phyloP scores from a whole-genome alignment of 1,284 basidiomycete genomes.

The Xerocomus minutiporus region DNA sequence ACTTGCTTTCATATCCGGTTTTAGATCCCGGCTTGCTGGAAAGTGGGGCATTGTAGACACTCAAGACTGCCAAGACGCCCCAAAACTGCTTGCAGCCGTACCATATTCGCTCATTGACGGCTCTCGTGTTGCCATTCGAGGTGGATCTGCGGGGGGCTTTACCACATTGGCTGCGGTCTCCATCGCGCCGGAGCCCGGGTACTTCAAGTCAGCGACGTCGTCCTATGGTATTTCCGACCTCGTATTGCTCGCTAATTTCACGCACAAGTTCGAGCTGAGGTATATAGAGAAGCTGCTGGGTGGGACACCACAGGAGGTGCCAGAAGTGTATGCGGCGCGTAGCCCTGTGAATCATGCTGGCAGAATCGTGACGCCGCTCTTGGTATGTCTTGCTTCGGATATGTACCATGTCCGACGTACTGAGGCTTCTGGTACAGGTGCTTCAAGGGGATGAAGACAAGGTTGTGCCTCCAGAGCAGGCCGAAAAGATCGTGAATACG shows the following conservation, averaged over 20 bases:
- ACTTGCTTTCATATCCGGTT: not conserved
- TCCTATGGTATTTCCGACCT: constrained; percentile 57
- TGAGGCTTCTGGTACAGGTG: constrained; percentile 30
- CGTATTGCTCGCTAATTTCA: constrained; percentile 43
- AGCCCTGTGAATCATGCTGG: constrained; percentile 27
- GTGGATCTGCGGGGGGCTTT: constrained; percentile 59
- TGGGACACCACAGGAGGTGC: constrained; percentile 37
- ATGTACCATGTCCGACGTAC: not conserved
- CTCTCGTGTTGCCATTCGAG: constrained; percentile 55
- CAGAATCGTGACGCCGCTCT: constrained; percentile 21
- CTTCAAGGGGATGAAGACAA: constrained; percentile 48
- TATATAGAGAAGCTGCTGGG: constrained; percentile 55
- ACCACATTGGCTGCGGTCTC: constrained; percentile 47
- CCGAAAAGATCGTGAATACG: constrained; percentile 42
- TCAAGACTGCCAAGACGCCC: constrained; percentile 29
- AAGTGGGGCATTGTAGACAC: constrained; percentile 32
- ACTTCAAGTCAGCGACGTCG: constrained; percentile 32
- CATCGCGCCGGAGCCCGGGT: constrained; percentile 39
- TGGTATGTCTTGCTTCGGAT: constrained; percentile 13
- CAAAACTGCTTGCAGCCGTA: constrained; percentile 19
- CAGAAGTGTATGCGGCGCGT: constrained; percentile 27
- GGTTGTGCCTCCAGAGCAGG: constrained; percentile 51
- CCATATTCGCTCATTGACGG: constrained; percentile 28
- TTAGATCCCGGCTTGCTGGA: constrained; percentile 28
- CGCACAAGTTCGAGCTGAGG: constrained; percentile 66